phyloP scores from a whole-genome alignment of 1,139 yeast species.

The Yamadazyma buinensis region DNA sequence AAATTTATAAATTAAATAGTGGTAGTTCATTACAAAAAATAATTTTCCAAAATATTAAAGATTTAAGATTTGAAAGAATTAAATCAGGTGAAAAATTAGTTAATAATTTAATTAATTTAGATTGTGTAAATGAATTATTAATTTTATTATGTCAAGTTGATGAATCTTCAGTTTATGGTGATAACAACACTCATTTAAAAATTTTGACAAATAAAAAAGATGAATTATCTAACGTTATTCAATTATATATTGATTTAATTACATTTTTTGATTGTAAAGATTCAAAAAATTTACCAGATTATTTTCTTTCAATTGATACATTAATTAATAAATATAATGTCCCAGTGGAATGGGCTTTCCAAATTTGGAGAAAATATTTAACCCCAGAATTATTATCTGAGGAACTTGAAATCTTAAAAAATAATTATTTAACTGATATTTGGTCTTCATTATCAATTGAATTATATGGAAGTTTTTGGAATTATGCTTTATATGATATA shows the following conservation, averaged over 20 bases:
- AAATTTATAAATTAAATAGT: slow-evolving; percentile 65
- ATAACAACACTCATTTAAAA: slow-evolving; percentile 56
- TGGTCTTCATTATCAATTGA: slow-evolving; percentile 38
- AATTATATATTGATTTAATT: slow-evolving; percentile 59
- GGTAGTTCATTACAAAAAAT: slow-evolving; percentile 55
- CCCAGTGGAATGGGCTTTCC: slow-evolving; percentile 68
- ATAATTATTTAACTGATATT: background rate
- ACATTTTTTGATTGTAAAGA: slow-evolving; percentile 43
- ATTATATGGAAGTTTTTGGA: slow-evolving; percentile 70
- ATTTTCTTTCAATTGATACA: slow-evolving; percentile 43
- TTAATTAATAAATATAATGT: slow-evolving; percentile 50
- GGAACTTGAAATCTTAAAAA: background rate
- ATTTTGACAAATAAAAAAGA: slow-evolving; percentile 70
- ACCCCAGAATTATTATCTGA: background rate
- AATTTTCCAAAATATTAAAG: slow-evolving; percentile 65
- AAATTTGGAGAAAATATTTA: slow-evolving; percentile 64
- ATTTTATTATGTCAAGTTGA: slow-evolving; percentile 56
- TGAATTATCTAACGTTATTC: slow-evolving; percentile 62
- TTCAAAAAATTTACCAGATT: slow-evolving; percentile 17
- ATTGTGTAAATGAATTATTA: slow-evolving; percentile 59
- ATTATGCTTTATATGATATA: slow-evolving; percentile 68
- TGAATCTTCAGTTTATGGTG: slow-evolving; percentile 34
- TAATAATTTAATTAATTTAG: slow-evolving; percentile 40
- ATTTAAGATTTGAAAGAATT: slow-evolving; percentile 41
- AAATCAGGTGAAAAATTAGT: slow-evolving; percentile 55